Evolutionary conservation across 75 land plant species (phyloP).

Genomic region (Azolla pinnata): DNA sequence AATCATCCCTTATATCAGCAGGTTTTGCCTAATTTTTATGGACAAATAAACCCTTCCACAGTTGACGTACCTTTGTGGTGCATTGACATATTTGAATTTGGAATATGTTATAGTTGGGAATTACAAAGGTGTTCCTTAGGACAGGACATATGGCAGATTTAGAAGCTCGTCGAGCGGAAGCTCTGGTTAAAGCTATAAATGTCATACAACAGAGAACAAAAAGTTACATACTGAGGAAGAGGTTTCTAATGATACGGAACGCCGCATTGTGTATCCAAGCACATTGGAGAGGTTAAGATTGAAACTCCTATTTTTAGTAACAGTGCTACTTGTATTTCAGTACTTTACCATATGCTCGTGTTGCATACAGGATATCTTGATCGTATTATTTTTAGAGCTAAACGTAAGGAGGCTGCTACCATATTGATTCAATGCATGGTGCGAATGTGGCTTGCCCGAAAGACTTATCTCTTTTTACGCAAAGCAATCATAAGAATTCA

Average conservation of each 20-base stretch:
- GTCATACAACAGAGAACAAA: conserved; percentile 80
- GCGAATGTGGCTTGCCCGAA: conserved; percentile 55
- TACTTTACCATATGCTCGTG: not conserved
- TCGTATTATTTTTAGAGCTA: conserved; percentile 42
- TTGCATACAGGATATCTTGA: conserved; percentile 46
- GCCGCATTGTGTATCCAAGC: conserved; percentile 62
- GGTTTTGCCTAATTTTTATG: too few relatives aligned
- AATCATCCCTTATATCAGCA: too few relatives aligned
- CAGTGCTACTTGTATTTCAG: not conserved
- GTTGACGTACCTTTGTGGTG: too few relatives aligned
- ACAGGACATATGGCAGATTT: conserved; percentile 89
- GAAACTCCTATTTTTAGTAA: too few relatives aligned
- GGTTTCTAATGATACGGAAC: conserved; percentile 44
- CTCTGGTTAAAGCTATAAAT: conserved; percentile 68
- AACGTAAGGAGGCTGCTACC: conserved; percentile 71
- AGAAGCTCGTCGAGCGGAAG: conserved; percentile 65
- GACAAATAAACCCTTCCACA: too few relatives aligned
- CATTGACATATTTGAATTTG: too few relatives aligned
- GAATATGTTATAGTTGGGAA: conserved; percentile 59
- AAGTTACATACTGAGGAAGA: conserved; percentile 52
- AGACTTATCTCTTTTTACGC: conserved; percentile 34
- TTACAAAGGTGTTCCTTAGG: conserved; percentile 76
- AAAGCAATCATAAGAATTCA: conserved; percentile 60
- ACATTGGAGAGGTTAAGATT: conserved; percentile 90
- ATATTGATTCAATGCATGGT: conserved; percentile 60